phyloP scores from a whole-genome alignment of 768 basidiomycete genomes.

The Lactarius hengduanensis region DNA sequence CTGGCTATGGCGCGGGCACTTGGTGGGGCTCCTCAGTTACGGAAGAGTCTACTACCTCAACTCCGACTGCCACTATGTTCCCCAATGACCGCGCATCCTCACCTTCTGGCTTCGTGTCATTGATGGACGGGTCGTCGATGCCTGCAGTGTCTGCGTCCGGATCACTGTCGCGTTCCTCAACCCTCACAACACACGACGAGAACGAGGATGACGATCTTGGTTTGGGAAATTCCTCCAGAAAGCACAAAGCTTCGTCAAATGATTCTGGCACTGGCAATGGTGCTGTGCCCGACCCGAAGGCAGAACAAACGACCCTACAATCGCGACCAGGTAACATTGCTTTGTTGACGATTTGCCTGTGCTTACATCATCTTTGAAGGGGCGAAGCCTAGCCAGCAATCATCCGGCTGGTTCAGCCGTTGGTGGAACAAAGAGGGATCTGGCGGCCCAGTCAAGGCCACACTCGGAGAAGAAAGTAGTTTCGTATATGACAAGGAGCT shows the following conservation, averaged over 20 bases:
- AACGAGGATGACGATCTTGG: constrained; percentile 90
- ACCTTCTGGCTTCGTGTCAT: constrained; percentile 59
- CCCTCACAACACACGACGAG: constrained; percentile 38
- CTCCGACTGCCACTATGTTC: constrained; percentile 73
- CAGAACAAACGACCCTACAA: constrained; percentile 28
- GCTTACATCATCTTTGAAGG: constrained; percentile 9
- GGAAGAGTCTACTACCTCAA: constrained; percentile 42
- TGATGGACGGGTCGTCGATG: constrained; percentile 65
- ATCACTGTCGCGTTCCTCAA: constrained; percentile 23
- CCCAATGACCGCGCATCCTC: constrained; percentile 40
- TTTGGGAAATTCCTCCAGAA: constrained; percentile 69
- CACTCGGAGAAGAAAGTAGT: constrained; percentile 83
- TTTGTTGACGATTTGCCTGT: neutral
- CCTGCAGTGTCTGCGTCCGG: constrained; percentile 32
- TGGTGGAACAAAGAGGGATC: constrained; percentile 71
- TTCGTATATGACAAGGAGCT: constrained; percentile 96
- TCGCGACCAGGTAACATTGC: constrained; percentile 36
- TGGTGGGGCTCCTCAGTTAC: constrained; percentile 65
- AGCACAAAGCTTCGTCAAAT: constrained; percentile 37
- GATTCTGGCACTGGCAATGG: constrained; percentile 34
- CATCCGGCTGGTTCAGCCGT: constrained; percentile 76
- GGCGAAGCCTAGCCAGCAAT: constrained; percentile 30
- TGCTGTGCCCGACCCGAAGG: constrained; percentile 23
- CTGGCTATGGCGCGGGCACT: constrained; percentile 11
- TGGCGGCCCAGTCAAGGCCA: constrained; percentile 82